These are phyloP conservation scores for Coemansia sp. DNA, from an alignment of 192 early-diverging fungal genomes.

Conservation along the genomic window DNA sequence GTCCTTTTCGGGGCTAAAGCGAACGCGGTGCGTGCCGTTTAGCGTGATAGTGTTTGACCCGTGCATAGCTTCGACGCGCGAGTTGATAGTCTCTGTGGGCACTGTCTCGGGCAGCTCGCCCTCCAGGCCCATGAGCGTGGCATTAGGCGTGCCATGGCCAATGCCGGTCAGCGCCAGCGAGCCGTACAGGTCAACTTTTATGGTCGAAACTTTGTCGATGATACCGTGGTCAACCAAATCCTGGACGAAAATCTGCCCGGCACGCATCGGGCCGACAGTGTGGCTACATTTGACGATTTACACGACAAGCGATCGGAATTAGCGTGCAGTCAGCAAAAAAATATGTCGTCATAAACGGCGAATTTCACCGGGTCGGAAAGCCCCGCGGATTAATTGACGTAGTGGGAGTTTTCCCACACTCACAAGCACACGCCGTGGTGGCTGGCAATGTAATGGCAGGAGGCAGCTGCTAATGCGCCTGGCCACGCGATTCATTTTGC, in stretches of 20 bases:
- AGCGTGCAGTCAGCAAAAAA: background rate
- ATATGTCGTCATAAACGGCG: background rate
- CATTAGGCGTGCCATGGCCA: conserved; percentile 94
- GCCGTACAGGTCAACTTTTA: conserved; percentile 88
- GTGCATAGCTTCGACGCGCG: conserved; percentile 74
- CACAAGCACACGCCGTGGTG: background rate
- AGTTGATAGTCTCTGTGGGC: conserved; percentile 75
- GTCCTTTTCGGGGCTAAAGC: conserved; percentile 80
- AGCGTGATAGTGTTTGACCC: conserved; percentile 69
- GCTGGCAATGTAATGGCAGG: no score
- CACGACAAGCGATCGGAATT: background rate
- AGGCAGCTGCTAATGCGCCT: no score
- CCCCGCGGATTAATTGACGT: no score
- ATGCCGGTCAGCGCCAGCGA: conserved; percentile 91
- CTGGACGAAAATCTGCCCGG: conserved; percentile 89
- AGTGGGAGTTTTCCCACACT: conserved; percentile 1
- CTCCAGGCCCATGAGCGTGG: conserved; percentile 87
- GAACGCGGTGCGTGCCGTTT: conserved; percentile 71
- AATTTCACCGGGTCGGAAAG: background rate
- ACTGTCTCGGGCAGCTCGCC: conserved; percentile 85
- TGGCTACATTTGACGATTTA: conserved; percentile 53
- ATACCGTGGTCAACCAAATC: conserved; percentile 72
- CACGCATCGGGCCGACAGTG: conserved; percentile 97
- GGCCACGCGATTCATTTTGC: no score
- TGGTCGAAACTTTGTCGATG: conserved; percentile 60